phyloP scores from a whole-genome alignment of 495 filamentous ascomycete species.

The Xylaria cubensis region DNA sequence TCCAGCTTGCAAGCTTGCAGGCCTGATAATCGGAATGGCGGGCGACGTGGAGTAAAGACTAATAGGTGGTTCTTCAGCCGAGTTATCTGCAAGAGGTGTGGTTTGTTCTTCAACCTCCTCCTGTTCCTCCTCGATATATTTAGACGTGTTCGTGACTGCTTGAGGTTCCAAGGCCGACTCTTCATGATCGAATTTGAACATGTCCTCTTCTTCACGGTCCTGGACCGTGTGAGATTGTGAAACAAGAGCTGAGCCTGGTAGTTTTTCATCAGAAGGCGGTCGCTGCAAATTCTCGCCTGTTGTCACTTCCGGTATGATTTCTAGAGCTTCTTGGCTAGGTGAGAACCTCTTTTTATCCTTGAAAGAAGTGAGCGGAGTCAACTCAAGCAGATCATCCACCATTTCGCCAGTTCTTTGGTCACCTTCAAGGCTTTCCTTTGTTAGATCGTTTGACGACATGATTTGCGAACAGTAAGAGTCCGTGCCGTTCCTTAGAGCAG shows the following conservation, averaged over 20 bases:
- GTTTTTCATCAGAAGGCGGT: not conserved
- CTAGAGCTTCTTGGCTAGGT: constrained; percentile 24
- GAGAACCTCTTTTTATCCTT: constrained; percentile 38
- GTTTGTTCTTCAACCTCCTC: constrained; percentile 32
- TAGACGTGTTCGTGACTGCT: constrained; percentile 12
- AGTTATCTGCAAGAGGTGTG: constrained; percentile 32
- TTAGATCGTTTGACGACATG: not conserved
- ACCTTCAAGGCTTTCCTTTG: constrained; percentile 21
- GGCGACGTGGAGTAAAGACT: constrained; percentile 33
- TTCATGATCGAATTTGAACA: constrained; percentile 40
- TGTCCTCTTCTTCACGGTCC: constrained; percentile 35
- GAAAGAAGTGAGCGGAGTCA: constrained; percentile 39
- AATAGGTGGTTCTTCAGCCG: constrained; percentile 8
- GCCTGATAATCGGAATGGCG: constrained; percentile 33
- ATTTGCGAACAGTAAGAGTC: not conserved
- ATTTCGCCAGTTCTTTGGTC: constrained; percentile 25
- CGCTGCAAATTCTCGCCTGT: not conserved
- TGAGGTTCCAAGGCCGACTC: constrained; percentile 8
- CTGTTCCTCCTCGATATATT: constrained; percentile 38
- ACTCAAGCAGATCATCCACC: constrained; percentile 34
- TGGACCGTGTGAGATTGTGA: not conserved
- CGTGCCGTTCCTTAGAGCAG: constrained; percentile 25
- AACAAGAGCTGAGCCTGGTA: not conserved
- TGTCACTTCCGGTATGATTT: constrained; percentile 22
- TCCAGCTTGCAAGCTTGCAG: constrained; percentile 28